Evolutionary conservation across 2,329 filamentous ascomycete genomes (phyloP), one percentile per base, ranked within the genome.

Genomic region (Colletotrichum lindemuthianum): DNA sequence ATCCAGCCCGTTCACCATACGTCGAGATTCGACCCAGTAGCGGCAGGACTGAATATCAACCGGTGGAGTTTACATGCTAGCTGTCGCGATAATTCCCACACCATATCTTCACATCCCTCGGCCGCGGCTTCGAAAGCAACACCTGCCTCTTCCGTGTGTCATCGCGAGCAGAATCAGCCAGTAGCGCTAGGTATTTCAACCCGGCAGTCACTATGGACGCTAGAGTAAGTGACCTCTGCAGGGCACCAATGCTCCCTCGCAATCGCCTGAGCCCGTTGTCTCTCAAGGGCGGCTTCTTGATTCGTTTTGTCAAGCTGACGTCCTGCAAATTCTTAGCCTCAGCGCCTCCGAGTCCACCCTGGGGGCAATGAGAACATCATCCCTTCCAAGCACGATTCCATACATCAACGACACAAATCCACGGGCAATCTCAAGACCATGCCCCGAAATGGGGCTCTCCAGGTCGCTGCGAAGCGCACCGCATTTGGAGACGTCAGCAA

Each of bases 401-500:
- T 93, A 67, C 92, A 96, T 71, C 89, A 93, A 71, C 90, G 91
- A 68, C 90, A 93, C 79, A 97, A 97, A 78, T 96, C 93, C 8
- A 89, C 88, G 76, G 77, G 90, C 78, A 78, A 85, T 84, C 69
- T 92, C 79, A 71, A 81, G 73, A 70, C 69, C 50, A 82, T 82
- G 70, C 72, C 86, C 65, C 74, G 84, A 66, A 80, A 84, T 67
- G 83, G 81, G 53, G 83, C 81, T 43, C 77, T 89, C 68, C 92
- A 90, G 76, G 84, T 84, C 58, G 83, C 86, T 61, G 83, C 89
- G 59, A 96, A 94, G 81, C 89, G 93, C 69, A 88, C 89, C 67
- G 92, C 88, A 11, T 93, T 96, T 77, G 91, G 87, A 53, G 93
- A 97, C 75, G 86, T 96, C 67, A 96, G 91, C 82, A 95, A 94